A percentile compares a stretch with the other conserved stretches of the same genome.
Conservation (phyloP, 1,284 basidiomycete genomes). For the Fomitiporia mediterranea region DNA sequence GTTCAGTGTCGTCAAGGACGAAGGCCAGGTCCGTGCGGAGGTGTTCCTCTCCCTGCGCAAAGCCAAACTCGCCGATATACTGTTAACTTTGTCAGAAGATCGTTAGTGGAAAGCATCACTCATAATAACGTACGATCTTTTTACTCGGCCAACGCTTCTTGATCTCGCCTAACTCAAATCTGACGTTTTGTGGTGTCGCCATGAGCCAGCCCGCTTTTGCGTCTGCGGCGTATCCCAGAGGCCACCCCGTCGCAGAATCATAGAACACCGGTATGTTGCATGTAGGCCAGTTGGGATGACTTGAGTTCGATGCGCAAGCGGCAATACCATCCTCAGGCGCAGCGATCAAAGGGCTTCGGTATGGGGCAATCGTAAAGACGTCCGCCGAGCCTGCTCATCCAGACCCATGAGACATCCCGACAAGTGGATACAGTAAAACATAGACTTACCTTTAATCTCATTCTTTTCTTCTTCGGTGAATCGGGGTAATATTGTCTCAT, state of each 20-base stretch:
- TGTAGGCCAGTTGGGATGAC: conserved; percentile 41
- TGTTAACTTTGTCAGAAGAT: conserved; percentile 20
- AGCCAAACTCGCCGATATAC: conserved; percentile 45
- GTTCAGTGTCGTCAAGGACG: conserved; percentile 41
- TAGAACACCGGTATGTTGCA: conserved; percentile 35
- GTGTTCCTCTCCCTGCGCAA: conserved; percentile 39
- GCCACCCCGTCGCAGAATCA: conserved; percentile 41
- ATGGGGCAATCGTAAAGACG: conserved; percentile 45
- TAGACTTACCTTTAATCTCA: conserved; percentile 39
- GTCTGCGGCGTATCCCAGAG: conserved; percentile 37
- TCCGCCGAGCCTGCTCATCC: conserved; percentile 44
- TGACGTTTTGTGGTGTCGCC: conserved; percentile 38
- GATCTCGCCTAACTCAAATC: conserved; percentile 33
- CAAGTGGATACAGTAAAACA: conserved; percentile 40
- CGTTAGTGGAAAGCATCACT: no score
- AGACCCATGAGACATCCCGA: no score
- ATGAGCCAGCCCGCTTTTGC: conserved; percentile 36
- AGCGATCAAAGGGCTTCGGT: conserved; percentile 36
- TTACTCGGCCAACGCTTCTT: conserved; percentile 40
- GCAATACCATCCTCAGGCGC: conserved; percentile 38
- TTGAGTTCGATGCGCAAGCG: conserved; percentile 35
- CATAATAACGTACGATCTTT: conserved; percentile 37
- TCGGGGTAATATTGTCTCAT: conserved; percentile 38
- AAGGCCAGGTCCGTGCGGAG: conserved; percentile 36
- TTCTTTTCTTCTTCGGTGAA: conserved; percentile 40